phyloP scores from a whole-genome alignment of 805 yeast species.

The Wickerhamiella azymoides region DNA sequence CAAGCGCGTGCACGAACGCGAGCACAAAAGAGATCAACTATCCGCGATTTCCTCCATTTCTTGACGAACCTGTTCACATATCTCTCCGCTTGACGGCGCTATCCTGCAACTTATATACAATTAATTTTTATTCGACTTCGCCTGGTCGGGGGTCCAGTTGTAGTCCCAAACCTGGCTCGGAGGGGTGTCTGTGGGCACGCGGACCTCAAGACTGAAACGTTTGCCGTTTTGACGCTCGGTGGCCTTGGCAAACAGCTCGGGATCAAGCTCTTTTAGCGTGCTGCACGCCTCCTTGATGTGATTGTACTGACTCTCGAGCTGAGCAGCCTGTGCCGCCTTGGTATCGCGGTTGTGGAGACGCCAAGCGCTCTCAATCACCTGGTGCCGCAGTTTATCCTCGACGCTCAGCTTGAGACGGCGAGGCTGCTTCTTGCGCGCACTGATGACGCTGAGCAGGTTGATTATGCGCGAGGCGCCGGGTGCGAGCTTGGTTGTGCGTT shows the following conservation, averaged over 20 bases:
- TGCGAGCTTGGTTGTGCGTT: conserved; percentile 35
- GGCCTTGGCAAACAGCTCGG: conserved; percentile 49
- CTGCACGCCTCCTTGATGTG: conserved; percentile 60
- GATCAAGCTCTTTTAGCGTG: conserved; percentile 34
- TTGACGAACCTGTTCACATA: conserved; percentile 4
- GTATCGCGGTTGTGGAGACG: conserved; percentile 40
- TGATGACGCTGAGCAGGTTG: conserved; percentile 61
- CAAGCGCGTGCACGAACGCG: no score
- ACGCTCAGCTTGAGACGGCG: conserved; percentile 54
- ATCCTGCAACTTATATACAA: not conserved
- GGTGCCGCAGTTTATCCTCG: conserved; percentile 79
- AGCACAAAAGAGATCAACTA: no score
- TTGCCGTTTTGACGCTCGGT: conserved; percentile 39
- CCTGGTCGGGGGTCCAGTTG: conserved; percentile 21
- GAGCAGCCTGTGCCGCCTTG: conserved; percentile 27
- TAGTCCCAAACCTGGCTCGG: conserved; percentile 69
- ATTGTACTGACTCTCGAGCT: conserved; percentile 41
- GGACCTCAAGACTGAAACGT: conserved; percentile 68
- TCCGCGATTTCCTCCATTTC: no score
- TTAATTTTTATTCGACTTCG: conserved; percentile 4
- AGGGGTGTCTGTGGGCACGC: conserved; percentile 84
- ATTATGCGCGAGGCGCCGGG: conserved; percentile 37
- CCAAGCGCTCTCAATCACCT: conserved; percentile 78
- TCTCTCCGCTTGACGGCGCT: no score
- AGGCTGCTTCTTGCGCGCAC: conserved; percentile 84